A percentile compares a stretch with the other conserved stretches of the same genome.
These are phyloP conservation scores for Cavenderia fasciculata DNA, from an alignment of 78 protist genomes.

Conservation along the genomic window DNA sequence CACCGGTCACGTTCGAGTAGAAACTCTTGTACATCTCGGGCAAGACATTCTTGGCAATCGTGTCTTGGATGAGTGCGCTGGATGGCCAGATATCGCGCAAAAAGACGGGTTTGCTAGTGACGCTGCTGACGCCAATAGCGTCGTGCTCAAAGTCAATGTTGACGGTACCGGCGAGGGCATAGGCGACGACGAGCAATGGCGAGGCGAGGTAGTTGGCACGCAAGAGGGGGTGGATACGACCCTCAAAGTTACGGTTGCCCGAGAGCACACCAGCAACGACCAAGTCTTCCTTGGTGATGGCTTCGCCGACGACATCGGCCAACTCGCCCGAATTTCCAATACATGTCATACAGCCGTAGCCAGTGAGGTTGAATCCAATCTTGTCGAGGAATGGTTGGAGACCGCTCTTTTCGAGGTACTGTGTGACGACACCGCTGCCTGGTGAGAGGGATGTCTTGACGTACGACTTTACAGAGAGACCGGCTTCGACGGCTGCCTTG, in stretches of 20 bases:
- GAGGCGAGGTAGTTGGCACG: slow-evolving; percentile 93
- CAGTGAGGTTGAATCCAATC: slow-evolving; percentile 87
- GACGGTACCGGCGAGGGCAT: slow-evolving; percentile 93
- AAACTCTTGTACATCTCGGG: slow-evolving; percentile 83
- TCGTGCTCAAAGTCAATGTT: slow-evolving; percentile 85
- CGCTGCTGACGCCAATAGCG: slow-evolving; percentile 66
- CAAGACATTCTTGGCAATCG: slow-evolving; percentile 65
- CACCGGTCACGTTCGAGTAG: slow-evolving; percentile 82
- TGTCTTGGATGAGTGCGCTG: slow-evolving; percentile 65
- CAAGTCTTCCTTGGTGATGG: slow-evolving; percentile 80
- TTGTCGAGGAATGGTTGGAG: slow-evolving; percentile 69
- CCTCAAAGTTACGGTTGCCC: slow-evolving; percentile 96
- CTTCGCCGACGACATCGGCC: slow-evolving; percentile 73
- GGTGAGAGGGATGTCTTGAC: slow-evolving; percentile 91
- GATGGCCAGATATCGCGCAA: slow-evolving; percentile 95
- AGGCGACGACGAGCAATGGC: slow-evolving; percentile 93
- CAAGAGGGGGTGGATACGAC: slow-evolving; percentile 86
- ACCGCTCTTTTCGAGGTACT: slow-evolving; percentile 83
- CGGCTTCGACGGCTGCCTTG: slow-evolving; percentile 86
- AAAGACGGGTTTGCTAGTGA: slow-evolving; percentile 83
- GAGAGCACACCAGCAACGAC: slow-evolving; percentile 90
- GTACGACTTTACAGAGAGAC: slow-evolving; percentile 84
- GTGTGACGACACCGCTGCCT: slow-evolving; percentile 90
- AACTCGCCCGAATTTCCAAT: slow-evolving; percentile 90
- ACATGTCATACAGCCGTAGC: slow-evolving; percentile 95